phyloP scores from a whole-genome alignment of 2,329 filamentous ascomycete genomes.

The Ampelomyces quisqualis region DNA sequence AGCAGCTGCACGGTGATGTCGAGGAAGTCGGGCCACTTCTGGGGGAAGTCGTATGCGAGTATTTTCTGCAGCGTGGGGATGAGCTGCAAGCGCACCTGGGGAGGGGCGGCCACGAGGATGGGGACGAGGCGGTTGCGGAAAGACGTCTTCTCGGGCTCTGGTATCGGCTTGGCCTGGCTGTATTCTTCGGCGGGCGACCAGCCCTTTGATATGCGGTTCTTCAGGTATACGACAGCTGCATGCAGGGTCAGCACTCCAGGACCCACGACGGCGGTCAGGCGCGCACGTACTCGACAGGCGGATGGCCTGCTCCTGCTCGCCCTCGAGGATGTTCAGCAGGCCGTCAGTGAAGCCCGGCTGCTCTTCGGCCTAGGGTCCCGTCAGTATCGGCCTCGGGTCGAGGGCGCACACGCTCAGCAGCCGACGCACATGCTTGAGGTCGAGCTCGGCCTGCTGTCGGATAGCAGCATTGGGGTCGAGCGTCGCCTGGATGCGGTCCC shows the following conservation, averaged over 20 bases:
- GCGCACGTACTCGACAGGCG: constrained; percentile 74
- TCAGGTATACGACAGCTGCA: constrained; percentile 91
- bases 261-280: constrained; percentile 14
- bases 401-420: constrained; percentile 12
- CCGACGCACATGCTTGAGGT: constrained; percentile 73
- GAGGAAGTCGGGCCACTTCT: constrained; percentile 91
- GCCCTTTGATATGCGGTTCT: constrained; percentile 92
- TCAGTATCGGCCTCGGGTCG: constrained; percentile 28
- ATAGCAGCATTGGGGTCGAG: constrained; percentile 73
- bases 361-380: constrained; percentile 71
- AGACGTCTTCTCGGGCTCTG: constrained; percentile 83
- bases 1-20: constrained; percentile 88
- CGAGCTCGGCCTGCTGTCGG: constrained; percentile 73
- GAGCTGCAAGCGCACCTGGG: constrained; percentile 85
- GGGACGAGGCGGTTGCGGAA: constrained; percentile 88
- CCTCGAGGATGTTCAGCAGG: constrained; percentile 84
- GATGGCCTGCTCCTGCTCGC: constrained; percentile 80
- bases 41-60: constrained; percentile 91
- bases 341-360: constrained; percentile 87
- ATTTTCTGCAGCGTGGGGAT: constrained; percentile 95
- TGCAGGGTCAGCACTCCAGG: constrained; percentile 25
- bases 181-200: constrained; percentile 80
- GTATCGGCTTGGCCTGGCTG: constrained; percentile 70
- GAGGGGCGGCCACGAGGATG: constrained; percentile 76
- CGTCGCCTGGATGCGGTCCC: constrained; percentile 74